These are phyloP conservation scores for Petunia secreta DNA, from an alignment of 257 asterid genomes.

Conservation along the genomic window DNA sequence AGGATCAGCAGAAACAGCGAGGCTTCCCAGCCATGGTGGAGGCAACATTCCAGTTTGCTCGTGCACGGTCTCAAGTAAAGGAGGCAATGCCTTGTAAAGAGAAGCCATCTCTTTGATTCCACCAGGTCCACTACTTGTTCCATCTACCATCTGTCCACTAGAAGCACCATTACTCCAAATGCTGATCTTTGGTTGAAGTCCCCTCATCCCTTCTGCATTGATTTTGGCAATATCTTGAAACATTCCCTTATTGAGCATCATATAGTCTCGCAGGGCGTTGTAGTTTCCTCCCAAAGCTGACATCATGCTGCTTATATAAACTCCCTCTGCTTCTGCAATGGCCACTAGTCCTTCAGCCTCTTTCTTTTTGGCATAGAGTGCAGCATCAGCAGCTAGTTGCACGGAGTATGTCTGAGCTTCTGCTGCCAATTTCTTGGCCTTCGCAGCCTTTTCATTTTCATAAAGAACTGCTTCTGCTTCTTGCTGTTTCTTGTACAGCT, in stretches of 20 bases:
- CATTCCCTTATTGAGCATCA: conserved; percentile 59
- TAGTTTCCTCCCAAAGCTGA: conserved; percentile 61
- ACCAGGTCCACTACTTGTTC: conserved; percentile 27
- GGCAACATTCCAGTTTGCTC: conserved; percentile 78
- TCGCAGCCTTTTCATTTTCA: conserved; percentile 53
- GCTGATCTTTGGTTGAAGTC: conserved; percentile 68
- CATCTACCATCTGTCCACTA: background rate
- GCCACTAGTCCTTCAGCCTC: conserved; percentile 67
- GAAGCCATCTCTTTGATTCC: conserved; percentile 55
- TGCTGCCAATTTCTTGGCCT: conserved; percentile 53
- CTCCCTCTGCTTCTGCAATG: conserved; percentile 64
- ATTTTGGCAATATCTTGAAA: conserved; percentile 55
- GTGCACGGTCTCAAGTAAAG: conserved; percentile 55
- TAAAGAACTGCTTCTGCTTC: conserved; percentile 61
- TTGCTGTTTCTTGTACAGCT: conserved; percentile 59
- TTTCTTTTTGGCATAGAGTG: conserved; percentile 52
- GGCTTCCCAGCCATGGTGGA: conserved; percentile 57
- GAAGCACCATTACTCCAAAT: conserved; percentile 52
- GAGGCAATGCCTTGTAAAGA: conserved; percentile 63
- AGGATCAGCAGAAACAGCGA: conserved; percentile 6
- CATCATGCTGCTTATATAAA: conserved; percentile 43
- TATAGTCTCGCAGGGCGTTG: conserved; percentile 50
- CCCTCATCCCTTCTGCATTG: conserved; percentile 53
- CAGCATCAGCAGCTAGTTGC: conserved; percentile 55
- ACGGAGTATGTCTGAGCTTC: conserved; percentile 47